These are phyloP conservation scores for Hanseniaspora meyeri DNA, from an alignment of 805 yeast species.

Conservation along the genomic window DNA sequence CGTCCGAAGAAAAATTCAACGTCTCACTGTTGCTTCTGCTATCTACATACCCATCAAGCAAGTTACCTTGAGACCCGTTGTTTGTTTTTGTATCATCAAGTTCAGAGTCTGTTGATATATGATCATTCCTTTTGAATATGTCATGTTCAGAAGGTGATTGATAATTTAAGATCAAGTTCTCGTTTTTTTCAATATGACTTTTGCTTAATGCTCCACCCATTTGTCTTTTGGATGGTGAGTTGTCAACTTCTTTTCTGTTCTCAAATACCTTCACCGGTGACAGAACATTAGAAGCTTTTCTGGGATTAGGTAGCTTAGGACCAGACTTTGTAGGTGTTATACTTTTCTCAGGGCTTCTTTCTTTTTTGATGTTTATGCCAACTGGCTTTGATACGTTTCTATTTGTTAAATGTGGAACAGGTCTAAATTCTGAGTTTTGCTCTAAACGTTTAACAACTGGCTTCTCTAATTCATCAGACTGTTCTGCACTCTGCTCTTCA, in stretches of 20 bases:
- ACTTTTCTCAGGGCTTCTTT: neutral
- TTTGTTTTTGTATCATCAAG: constrained; percentile 1
- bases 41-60: neutral
- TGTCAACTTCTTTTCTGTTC: neutral
- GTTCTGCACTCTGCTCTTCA: neutral
- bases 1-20: neutral
- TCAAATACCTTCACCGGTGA: neutral
- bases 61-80: neutral
- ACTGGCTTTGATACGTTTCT: neutral
- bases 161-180: neutral
- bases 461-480: neutral
- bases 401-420: neutral
- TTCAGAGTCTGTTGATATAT: neutral
- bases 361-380: neutral
- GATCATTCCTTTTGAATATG: neutral
- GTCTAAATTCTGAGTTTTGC: neutral
- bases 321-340: neutral
- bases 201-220: constrained; percentile 7
- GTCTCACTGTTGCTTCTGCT: constrained; percentile 3
- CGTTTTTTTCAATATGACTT: neutral
- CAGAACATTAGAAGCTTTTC: neutral
- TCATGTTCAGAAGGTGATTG: neutral
- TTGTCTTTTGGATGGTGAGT: constrained; percentile 7
- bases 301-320: constrained; percentile 13
- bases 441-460: neutral